Evolutionary conservation across 306 rosid species (phyloP), one percentile per base, ranked within the genome.

Genomic region (Vigna radiata): DNA sequence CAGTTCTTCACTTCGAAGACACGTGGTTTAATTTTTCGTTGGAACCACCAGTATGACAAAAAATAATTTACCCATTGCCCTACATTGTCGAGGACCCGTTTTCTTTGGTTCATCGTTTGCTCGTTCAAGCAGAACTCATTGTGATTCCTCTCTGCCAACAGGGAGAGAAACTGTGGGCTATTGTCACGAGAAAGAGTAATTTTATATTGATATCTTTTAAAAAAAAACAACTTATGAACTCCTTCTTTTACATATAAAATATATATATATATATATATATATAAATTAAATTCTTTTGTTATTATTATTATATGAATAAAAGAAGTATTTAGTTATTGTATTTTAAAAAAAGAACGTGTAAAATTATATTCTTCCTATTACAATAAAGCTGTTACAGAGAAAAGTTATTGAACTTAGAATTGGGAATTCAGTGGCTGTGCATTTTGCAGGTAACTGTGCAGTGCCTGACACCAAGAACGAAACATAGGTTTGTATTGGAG

Each of bases 401-500:
- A 78, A 71, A 73, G 44, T 53, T 54, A 78, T 75, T 70, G 59
- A 78, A 67, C 37, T 63, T 48, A 43, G 72, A 69, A 78, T 71
- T 79, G 58, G 77, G 56, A 85, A 79, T 82, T 82, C 55, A 76
- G 62, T 66, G 63, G 25, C 67, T 85, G 43, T 71, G 65, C 65
- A 70, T 82, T 79, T 76, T 47, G 84, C 78, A 85, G 89, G 89
- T 85, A 66, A 85, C 86, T 36, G 72, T 85, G 62, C 89, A 85
- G 78, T 85, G 89, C 79, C 88, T 85, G 60, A 76, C 84, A 39
- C 89, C 86, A 60, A 72, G 75, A 59, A 72, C 59, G 62, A 85
- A 79, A 79, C 74, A 49, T 66, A 82, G 88, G 88, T 85, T 82
- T 82, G 88, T 75, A 33, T 59, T 29, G 71, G 31, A 72, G 49